Percentiles rank a stretch among this genome's conserved stretches.
Evolutionary conservation across 148 eudicot genomes (phyloP).

Genomic region (Heliamphora exappendiculata): DNA sequence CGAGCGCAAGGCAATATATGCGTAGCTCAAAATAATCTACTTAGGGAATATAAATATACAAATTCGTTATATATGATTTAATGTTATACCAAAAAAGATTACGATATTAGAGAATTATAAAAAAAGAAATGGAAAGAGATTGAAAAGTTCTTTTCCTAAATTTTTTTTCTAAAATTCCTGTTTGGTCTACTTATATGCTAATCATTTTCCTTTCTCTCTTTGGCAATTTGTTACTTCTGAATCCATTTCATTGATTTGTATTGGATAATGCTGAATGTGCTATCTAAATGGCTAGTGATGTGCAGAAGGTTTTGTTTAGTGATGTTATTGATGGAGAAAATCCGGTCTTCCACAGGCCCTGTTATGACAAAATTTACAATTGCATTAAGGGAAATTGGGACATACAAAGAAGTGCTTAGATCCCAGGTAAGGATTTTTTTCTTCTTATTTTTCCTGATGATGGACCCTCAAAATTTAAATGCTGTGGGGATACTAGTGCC

Average conservation of each 20-base stretch:
- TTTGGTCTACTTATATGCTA: no score
- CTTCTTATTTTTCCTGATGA: not conserved
- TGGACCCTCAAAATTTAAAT: not conserved
- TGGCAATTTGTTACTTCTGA: not conserved
- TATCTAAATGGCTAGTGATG: no score
- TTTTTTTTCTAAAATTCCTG: no score
- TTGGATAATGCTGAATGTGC: conserved; percentile 1
- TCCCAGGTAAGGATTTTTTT: conserved; percentile 87
- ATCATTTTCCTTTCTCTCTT: not conserved
- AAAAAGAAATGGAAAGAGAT: no score
- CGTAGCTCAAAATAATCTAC: no score
- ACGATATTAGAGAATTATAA: no score
- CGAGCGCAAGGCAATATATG: no score
- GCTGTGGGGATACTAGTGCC: not conserved
- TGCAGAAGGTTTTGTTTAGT: no score
- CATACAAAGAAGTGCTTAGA: conserved; percentile 96
- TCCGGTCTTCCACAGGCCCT: conserved; percentile 55
- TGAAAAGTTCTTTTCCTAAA: no score
- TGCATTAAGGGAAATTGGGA: conserved; percentile 96
- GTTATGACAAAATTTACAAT: conserved; percentile 98
- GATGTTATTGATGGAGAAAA: conserved; percentile 7
- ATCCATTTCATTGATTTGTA: not conserved
- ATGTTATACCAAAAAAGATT: no score
- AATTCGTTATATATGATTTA: no score
- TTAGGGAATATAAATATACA: no score